A percentile compares a stretch with the other conserved stretches of the same genome.
These are phyloP conservation scores for Exophiala sp. DNA, from an alignment of 2,329 filamentous ascomycete species.

Conservation along the genomic window DNA sequence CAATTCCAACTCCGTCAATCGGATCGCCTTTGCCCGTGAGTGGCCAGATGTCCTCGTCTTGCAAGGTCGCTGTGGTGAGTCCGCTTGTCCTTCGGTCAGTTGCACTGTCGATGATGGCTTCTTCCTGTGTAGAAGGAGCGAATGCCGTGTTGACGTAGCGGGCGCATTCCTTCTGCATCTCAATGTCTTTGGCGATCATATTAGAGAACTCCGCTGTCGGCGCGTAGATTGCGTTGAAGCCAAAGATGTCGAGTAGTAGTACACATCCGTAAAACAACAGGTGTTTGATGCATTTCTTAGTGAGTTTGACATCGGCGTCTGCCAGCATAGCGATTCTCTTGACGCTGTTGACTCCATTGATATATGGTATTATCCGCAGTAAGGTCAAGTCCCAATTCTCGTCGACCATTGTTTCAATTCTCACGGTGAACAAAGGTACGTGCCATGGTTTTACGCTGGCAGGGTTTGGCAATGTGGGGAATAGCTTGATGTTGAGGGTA, in stretches of 20 bases:
- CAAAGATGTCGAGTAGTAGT: slow-evolving; percentile 88
- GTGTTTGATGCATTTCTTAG: slow-evolving; percentile 81
- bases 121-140: slow-evolving; percentile 32
- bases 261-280: slow-evolving; percentile 91
- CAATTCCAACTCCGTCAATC: slow-evolving; percentile 52
- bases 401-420: slow-evolving; percentile 51
- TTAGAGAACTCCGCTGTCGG: slow-evolving; percentile 72
- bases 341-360: slow-evolving; percentile 88
- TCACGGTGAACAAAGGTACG: slow-evolving; percentile 72
- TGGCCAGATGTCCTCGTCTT: slow-evolving; percentile 41
- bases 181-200: slow-evolving; percentile 68
- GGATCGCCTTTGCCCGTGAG: slow-evolving; percentile 35
- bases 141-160: slow-evolving; percentile 68
- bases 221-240: slow-evolving; percentile 88
- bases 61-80: slow-evolving; percentile 24
- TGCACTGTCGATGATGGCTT: slow-evolving; percentile 16
- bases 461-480: slow-evolving; percentile 75
- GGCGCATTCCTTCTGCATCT: slow-evolving; percentile 82
- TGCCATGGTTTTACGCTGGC: slow-evolving; percentile 81
- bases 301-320: slow-evolving; percentile 81
- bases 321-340: slow-evolving; percentile 80
- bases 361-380: slow-evolving; percentile 68
- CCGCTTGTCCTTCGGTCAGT: slow-evolving; percentile 19
- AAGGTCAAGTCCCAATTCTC: slow-evolving; percentile 55
- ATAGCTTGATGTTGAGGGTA: slow-evolving; percentile 93